Conservation (phyloP, 129 eudicot species). For the Oenanthe sinensis region DNA sequence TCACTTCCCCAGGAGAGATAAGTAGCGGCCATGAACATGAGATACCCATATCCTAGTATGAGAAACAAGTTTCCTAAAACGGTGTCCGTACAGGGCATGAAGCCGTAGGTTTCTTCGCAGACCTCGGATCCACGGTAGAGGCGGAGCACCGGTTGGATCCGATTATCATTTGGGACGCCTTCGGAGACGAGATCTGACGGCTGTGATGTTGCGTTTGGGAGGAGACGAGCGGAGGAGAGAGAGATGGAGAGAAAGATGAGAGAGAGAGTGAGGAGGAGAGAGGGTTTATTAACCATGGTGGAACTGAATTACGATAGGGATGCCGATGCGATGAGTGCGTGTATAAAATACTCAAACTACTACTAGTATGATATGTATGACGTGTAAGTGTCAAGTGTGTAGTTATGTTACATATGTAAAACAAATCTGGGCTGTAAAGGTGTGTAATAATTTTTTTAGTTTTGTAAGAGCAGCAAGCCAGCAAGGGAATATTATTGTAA, state of each 20-base stretch:
- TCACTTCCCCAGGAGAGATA: conserved; percentile 48
- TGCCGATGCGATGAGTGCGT: too few relatives aligned
- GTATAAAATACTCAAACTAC: too few relatives aligned
- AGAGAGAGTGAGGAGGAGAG: conserved; percentile 17
- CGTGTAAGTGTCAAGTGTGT: too few relatives aligned
- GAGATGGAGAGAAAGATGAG: background rate
- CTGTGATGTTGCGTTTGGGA: conserved; percentile 7
- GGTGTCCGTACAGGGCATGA: conserved; percentile 45
- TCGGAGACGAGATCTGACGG: conserved; percentile 37
- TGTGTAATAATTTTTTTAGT: too few relatives aligned
- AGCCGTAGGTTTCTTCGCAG: conserved; percentile 51
- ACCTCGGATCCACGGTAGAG: background rate
- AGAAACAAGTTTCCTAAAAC: conserved; percentile 33
- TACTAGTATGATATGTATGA: too few relatives aligned
- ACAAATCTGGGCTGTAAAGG: too few relatives aligned
- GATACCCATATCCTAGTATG: conserved; percentile 39
- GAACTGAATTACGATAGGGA: too few relatives aligned
- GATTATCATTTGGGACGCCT: conserved; percentile 16
- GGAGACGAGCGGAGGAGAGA: conserved; percentile 21
- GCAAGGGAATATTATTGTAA: too few relatives aligned
- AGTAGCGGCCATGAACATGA: conserved; percentile 49
- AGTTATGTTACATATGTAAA: too few relatives aligned
- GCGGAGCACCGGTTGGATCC: conserved; percentile 12
- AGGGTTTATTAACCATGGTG: background rate
- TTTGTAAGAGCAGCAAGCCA: too few relatives aligned